These are phyloP conservation scores for Phoenix dactylifera DNA, from an alignment of 176 grass and related monocot genomes.

Conservation along the genomic window DNA sequence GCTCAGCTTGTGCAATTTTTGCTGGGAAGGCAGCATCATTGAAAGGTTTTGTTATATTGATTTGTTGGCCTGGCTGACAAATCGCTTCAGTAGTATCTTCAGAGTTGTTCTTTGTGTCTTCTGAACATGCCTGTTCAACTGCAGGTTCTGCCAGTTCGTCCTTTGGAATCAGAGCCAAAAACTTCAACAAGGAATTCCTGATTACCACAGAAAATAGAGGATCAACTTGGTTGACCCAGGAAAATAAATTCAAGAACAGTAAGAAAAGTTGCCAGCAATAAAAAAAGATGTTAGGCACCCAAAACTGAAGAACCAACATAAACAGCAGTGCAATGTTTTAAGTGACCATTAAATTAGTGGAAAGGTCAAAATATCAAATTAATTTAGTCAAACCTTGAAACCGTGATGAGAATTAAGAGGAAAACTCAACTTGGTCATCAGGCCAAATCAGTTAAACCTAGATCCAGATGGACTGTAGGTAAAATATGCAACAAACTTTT, in stretches of 20 bases:
- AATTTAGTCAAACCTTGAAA: no score
- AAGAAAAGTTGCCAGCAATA: not conserved
- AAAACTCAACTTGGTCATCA: no score
- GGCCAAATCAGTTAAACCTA: no score
- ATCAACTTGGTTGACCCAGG: conserved; percentile 19
- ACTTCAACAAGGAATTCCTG: conserved; percentile 60
- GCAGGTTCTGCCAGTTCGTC: conserved; percentile 19
- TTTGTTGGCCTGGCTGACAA: conserved; percentile 8
- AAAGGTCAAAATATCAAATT: no score
- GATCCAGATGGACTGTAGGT: no score
- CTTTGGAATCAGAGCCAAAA: conserved; percentile 44
- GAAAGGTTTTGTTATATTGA: conserved; percentile 28
- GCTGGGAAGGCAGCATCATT: conserved; percentile 52
- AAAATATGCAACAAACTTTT: not conserved
- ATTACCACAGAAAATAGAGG: conserved; percentile 25
- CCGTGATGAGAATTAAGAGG: no score
- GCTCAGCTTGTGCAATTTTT: conserved; percentile 92
- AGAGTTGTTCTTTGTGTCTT: conserved; percentile 24
- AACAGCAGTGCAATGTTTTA: no score
- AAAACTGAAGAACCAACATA: no score
- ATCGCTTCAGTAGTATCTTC: conserved; percentile 17
- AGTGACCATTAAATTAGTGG: no score
- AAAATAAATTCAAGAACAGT: not conserved
- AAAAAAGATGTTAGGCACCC: no score
- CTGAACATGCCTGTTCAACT: conserved; percentile 5